Evolutionary conservation across 1,284 basidiomycete genomes (phyloP).

Genomic region (Sphagnurus paluster): DNA sequence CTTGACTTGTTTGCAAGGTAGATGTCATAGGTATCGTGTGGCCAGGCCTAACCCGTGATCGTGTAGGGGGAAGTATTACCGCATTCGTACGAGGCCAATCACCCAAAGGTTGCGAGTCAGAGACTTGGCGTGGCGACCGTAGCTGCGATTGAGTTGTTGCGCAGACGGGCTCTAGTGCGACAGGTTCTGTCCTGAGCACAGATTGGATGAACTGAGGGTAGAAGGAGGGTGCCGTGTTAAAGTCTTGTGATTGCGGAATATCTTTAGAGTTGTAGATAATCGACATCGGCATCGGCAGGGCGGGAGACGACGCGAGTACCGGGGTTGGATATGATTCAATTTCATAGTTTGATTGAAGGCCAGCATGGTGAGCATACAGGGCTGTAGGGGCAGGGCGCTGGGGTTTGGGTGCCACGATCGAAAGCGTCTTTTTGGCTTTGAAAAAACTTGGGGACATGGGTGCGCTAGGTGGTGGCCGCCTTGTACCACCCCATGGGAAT

Average conservation of each 20-base stretch:
- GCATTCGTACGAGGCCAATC: constrained; percentile 54
- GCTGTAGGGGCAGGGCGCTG: constrained; percentile 32
- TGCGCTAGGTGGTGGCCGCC: constrained; percentile 26
- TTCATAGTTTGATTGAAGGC: constrained; percentile 42
- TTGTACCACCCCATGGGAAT: constrained; percentile 37
- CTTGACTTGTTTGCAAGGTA: too few relatives aligned
- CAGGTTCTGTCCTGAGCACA: constrained; percentile 15
- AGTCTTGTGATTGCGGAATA: constrained; percentile 12
- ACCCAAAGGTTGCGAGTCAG: constrained; percentile 50
- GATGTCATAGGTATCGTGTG: constrained; percentile 5
- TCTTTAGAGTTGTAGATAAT: constrained; percentile 12
- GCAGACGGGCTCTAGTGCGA: background rate
- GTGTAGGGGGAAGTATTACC: constrained; percentile 41
- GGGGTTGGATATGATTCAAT: constrained; percentile 46
- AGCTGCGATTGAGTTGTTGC: constrained; percentile 4
- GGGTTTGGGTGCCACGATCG: constrained; percentile 45
- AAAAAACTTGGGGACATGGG: constrained; percentile 35
- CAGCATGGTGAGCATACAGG: constrained; percentile 36
- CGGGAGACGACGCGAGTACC: constrained; percentile 16
- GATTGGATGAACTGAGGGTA: constrained; percentile 32
- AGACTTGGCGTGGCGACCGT: constrained; percentile 9
- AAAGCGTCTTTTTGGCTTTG: constrained; percentile 30
- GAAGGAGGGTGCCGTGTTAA: constrained; percentile 19
- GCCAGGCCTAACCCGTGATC: constrained; percentile 27
- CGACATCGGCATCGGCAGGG: constrained; percentile 17